Evolutionary conservation across 768 basidiomycete species (phyloP).

Genomic region (Tricholoma matsutake): DNA sequence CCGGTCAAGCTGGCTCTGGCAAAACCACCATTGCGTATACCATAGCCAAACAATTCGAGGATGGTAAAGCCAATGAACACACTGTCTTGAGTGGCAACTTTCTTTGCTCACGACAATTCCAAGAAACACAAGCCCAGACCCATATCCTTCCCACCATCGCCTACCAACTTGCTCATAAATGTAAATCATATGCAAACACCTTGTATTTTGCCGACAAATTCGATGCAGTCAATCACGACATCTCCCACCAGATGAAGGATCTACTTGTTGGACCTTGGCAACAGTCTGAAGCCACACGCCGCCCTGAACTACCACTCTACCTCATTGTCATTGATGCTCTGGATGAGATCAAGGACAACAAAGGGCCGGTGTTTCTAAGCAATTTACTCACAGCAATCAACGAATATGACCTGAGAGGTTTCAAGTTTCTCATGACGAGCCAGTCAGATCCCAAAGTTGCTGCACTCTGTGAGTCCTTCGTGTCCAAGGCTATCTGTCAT

Average conservation of each 20-base stretch:
- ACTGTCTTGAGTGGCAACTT: slow-evolving; percentile 24
- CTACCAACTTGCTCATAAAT: background rate
- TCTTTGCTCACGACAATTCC: slow-evolving; percentile 9
- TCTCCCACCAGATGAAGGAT: background rate
- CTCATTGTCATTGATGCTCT: slow-evolving; percentile 23
- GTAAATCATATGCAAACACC: background rate
- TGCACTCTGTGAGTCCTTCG: background rate
- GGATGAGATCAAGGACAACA: slow-evolving; percentile 18
- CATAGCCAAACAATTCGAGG: slow-evolving; percentile 12
- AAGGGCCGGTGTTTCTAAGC: slow-evolving; percentile 15
- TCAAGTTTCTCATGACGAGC: slow-evolving; percentile 24
- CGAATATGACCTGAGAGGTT: slow-evolving; percentile 5
- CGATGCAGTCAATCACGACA: background rate
- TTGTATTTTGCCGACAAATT: background rate
- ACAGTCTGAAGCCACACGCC: background rate
- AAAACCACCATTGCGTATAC: slow-evolving; percentile 28
- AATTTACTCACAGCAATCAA: slow-evolving; percentile 14
- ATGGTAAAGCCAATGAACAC: background rate
- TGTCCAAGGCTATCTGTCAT: background rate
- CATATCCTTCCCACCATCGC: background rate
- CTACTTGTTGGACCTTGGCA: slow-evolving; percentile 22
- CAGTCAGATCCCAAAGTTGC: slow-evolving; percentile 16
- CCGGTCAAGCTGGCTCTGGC: slow-evolving; percentile 5
- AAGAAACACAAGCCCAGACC: background rate
- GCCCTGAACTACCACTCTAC: slow-evolving; percentile 5